Evolutionary conservation across 257 asterid genomes (phyloP), one percentile per base, ranked within the genome.

Genomic region (Buddleja alternifolia): DNA sequence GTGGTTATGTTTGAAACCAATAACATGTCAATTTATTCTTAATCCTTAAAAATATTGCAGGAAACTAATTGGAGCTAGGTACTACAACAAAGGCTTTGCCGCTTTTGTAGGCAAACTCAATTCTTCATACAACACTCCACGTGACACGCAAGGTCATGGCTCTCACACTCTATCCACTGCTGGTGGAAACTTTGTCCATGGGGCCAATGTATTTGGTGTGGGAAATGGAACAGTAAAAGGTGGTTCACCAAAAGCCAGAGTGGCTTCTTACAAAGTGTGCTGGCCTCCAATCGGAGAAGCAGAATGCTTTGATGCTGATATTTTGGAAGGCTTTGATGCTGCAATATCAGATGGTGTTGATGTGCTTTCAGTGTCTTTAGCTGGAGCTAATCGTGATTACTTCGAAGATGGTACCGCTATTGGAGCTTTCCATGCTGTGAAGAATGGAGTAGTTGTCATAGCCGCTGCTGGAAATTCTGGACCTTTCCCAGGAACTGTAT

Each of bases 161-260:
- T 15, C 81, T 7, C 98, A 90, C 82, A 93, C 97, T 0, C 75
- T 93, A 9, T 93, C 98, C 8, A 93, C 97, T 0, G 93, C 95
- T 0, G 98, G 63, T 10, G 98, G 98, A 2, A 85, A 78, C 85
- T 78, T 85, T 23, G 98, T 90, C 51, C 69, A 75, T 0, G 84
- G 89, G 0, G 97, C 87, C 0, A 82, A 48, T 16, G 65, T 90
- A 0, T 71, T 82, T 4, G 96, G 93, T 0, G 6, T 63, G 5
- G 84, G 73, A 3, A 72, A 79, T 0, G 97, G 98, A 11, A 93
- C 95, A 0, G 93, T 85, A 0, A 93, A 86, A 69, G 97, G 97
- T 0, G 98, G 98, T 2, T 81, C 97, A 0, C 98, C 98, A 0
- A 47, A 8, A 16, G 88, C 97, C 7, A 76, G 96, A 24, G 95